phyloP scores from a whole-genome alignment of 371 early-diverging fungal species.

The Mucor piriformis region DNA sequence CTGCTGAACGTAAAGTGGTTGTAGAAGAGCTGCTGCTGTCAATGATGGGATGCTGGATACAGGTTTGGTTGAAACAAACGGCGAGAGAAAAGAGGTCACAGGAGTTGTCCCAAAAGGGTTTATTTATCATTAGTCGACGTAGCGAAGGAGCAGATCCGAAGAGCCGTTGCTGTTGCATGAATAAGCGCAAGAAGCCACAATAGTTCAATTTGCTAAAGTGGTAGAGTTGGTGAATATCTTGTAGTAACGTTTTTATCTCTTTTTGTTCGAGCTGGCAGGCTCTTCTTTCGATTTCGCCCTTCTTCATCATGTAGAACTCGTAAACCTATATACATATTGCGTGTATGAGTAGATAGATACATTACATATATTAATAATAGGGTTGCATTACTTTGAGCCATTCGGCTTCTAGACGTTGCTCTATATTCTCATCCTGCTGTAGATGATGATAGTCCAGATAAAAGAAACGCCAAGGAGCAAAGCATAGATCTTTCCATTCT shows the following conservation, averaged over 20 bases:
- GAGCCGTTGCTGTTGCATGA: slow-evolving; percentile 13
- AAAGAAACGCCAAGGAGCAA: slow-evolving; percentile 16
- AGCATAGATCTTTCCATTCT: slow-evolving; percentile 8
- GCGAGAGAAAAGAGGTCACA: not conserved
- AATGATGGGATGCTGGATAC: not conserved
- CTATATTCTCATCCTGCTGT: not conserved
- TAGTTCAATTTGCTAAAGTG: slow-evolving; percentile 23
- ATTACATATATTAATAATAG: too few species aligned
- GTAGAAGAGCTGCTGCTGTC: not conserved
- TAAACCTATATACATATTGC: slow-evolving; percentile 16
- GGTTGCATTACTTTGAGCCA: slow-evolving; percentile 20
- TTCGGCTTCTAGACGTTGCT: slow-evolving; percentile 6
- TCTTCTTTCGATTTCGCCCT: slow-evolving; percentile 24
- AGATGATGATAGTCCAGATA: slow-evolving; percentile 19
- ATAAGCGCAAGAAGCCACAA: slow-evolving; percentile 15
- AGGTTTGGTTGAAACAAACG: not conserved
- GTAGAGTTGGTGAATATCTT: slow-evolving; percentile 21
- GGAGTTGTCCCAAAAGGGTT: slow-evolving; percentile 12
- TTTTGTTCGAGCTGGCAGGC: not conserved
- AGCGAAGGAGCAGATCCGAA: not conserved
- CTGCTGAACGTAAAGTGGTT: not conserved
- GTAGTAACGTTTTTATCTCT: not conserved
- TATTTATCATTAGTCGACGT: not conserved
- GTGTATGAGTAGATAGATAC: too few species aligned
- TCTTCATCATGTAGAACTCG: slow-evolving; percentile 20